phyloP scores from a whole-genome alignment of 805 yeast species.

The Clavispora phyllophila region DNA sequence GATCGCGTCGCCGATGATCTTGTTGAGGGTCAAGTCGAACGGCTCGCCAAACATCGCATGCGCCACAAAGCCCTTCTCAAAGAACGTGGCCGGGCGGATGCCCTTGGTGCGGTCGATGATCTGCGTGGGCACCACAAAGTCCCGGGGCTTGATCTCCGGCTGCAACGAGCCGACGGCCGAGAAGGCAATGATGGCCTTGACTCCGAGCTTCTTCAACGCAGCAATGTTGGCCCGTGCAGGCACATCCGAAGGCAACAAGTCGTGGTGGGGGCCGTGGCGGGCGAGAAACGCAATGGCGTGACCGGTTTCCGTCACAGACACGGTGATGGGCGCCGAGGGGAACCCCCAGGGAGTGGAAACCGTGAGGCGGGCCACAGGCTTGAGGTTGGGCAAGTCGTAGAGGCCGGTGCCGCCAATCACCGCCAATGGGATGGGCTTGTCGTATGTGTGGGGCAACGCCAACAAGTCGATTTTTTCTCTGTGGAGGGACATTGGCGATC shows the following conservation, averaged over 20 bases:
- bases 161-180: conserved; percentile 95
- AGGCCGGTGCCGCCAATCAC: conserved; percentile 98
- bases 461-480: conserved; percentile 24
- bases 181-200: conserved; percentile 83
- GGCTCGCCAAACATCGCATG: conserved; percentile 98
- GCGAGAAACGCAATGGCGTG: conserved; percentile 91
- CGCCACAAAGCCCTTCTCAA: conserved; percentile 90
- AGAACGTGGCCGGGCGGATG: conserved; percentile 81
- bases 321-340: conserved; percentile 91
- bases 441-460: conserved; percentile 47
- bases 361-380: conserved; percentile 79
- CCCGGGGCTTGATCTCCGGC: conserved; percentile 85
- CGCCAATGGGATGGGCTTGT: conserved; percentile 72
- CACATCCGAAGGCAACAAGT: conserved; percentile 84
- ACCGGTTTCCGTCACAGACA: conserved; percentile 71
- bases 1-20: conserved; percentile 51
- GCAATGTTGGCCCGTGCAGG: conserved; percentile 95
- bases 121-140: conserved; percentile 95
- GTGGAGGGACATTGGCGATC: conserved; percentile 29
- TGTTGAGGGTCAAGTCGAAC: conserved; percentile 70
- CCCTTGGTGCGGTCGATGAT: conserved; percentile 97
- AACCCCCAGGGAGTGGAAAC: conserved; percentile 95
- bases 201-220: conserved; percentile 84
- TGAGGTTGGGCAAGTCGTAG: conserved; percentile 74
- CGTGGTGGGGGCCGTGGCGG: conserved; percentile 90